phyloP scores from a whole-genome alignment of 1,284 basidiomycete species.

The Apiotrichum veenhuisii region DNA sequence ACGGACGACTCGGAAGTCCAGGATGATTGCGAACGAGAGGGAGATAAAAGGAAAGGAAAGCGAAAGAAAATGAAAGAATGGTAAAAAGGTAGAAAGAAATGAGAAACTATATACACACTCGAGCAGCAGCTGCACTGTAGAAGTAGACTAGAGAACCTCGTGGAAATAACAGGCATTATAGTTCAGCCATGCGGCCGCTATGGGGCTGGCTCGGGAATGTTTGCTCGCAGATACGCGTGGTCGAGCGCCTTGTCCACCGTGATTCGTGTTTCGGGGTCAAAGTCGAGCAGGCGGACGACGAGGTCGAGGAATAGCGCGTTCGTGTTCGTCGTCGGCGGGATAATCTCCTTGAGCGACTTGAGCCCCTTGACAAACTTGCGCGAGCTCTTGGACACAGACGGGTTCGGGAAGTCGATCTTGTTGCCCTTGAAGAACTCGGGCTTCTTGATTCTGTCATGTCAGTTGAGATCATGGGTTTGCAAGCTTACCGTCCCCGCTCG shows the following conservation, averaged over 20 bases:
- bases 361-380: constrained; percentile 90
- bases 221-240: constrained; percentile 69
- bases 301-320: constrained; percentile 71
- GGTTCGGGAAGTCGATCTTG: constrained; percentile 87
- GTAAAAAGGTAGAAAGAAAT: neutral
- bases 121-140: no score
- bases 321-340: constrained; percentile 66
- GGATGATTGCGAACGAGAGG: neutral
- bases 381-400: constrained; percentile 79
- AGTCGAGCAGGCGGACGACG: constrained; percentile 79
- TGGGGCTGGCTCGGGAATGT: constrained; percentile 20
- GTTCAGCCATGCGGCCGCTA: neutral
- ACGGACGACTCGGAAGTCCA: neutral
- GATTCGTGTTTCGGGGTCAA: constrained; percentile 83
- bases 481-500: constrained; percentile 49
- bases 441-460: constrained; percentile 57
- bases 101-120: neutral
- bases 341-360: constrained; percentile 74
- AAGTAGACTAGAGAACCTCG: no score
- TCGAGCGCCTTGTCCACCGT: constrained; percentile 79
- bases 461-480: neutral
- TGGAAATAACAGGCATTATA: no score
- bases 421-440: constrained; percentile 87
- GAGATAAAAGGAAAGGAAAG: neutral
- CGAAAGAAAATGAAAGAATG: neutral